phyloP scores from a whole-genome alignment of 495 filamentous ascomycete species.

The Talaromyces proteolyticus region DNA sequence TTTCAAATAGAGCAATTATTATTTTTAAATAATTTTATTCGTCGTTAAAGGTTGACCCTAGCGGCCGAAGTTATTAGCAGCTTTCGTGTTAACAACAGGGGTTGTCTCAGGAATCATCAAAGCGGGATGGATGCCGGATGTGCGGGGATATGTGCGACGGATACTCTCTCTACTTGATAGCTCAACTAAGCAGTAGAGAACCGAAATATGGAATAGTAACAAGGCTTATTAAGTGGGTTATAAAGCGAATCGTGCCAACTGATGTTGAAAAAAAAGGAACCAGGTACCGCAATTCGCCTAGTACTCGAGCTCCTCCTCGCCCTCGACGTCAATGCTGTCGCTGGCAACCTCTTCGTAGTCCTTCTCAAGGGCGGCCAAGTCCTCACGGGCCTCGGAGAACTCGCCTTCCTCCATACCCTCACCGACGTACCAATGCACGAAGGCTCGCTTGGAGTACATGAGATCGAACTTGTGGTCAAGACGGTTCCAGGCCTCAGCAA shows the following conservation, averaged over 20 bases:
- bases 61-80: background rate
- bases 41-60: background rate
- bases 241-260: background rate
- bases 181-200: background rate
- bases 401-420: slow-evolving; percentile 97
- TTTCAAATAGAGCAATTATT: background rate
- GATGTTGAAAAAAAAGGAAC: background rate
- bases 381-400: slow-evolving; percentile 86
- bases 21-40: background rate
- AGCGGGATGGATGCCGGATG: background rate
- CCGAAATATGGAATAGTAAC: background rate
- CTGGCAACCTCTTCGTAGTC: slow-evolving; percentile 89
- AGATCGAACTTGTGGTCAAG: slow-evolving; percentile 93
- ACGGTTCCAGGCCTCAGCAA: slow-evolving; percentile 84
- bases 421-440: slow-evolving; percentile 93
- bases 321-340: slow-evolving; percentile 58
- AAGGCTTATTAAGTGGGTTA: background rate
- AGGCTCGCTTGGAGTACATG: slow-evolving; percentile 94
- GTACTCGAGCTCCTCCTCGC: slow-evolving; percentile 65
- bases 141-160: slow-evolving; percentile 4
- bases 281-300: slow-evolving; percentile 23
- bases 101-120: background rate
- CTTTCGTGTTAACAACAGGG: background rate
- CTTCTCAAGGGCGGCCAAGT: slow-evolving; percentile 82
- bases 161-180: background rate